Evolutionary conservation across 306 rosid species (phyloP).

Genomic region (Parietaria judaica): DNA sequence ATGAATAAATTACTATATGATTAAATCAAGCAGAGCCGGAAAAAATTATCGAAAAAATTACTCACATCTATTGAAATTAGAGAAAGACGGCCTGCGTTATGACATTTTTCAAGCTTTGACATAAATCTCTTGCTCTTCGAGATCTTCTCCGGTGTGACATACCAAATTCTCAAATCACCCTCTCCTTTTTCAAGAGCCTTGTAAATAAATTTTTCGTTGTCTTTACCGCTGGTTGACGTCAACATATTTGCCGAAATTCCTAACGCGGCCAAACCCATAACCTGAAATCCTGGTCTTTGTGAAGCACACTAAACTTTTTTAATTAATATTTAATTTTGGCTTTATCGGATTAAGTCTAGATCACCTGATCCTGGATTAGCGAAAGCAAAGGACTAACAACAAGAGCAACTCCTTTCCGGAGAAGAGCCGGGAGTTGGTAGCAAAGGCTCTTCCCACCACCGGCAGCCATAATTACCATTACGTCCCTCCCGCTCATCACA

Average conservation of each 20-base stretch:
- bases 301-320: slow-evolving; percentile 14
- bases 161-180: slow-evolving; percentile 64
- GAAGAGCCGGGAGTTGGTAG: slow-evolving; percentile 92
- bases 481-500: slow-evolving; percentile 79
- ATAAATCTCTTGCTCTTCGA: slow-evolving; percentile 98
- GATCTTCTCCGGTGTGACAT: slow-evolving; percentile 94
- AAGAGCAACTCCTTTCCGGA: slow-evolving; percentile 72
- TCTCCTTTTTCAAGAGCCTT: slow-evolving; percentile 89
- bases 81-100: slow-evolving; percentile 74
- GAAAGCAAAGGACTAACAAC: slow-evolving; percentile 95
- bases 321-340: not conserved
- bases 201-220: slow-evolving; percentile 68
- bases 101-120: slow-evolving; percentile 97
- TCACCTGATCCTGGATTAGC: slow-evolving; percentile 92
- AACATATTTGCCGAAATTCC: slow-evolving; percentile 82
- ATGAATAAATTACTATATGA: too few species aligned
- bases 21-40: not conserved
- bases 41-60: slow-evolving; percentile 13
- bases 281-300: slow-evolving; percentile 39
- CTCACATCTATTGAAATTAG: slow-evolving; percentile 87
- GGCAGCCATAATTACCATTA: slow-evolving; percentile 92
- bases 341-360: not conserved
- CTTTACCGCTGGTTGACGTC: slow-evolving; percentile 77
- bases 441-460: slow-evolving; percentile 99
- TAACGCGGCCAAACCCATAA: slow-evolving; percentile 85